A percentile compares a stretch with the other conserved stretches of the same genome.
phyloP scores from a whole-genome alignment of 2,329 filamentous ascomycete species.

The Chaetoscypha palmicola region DNA sequence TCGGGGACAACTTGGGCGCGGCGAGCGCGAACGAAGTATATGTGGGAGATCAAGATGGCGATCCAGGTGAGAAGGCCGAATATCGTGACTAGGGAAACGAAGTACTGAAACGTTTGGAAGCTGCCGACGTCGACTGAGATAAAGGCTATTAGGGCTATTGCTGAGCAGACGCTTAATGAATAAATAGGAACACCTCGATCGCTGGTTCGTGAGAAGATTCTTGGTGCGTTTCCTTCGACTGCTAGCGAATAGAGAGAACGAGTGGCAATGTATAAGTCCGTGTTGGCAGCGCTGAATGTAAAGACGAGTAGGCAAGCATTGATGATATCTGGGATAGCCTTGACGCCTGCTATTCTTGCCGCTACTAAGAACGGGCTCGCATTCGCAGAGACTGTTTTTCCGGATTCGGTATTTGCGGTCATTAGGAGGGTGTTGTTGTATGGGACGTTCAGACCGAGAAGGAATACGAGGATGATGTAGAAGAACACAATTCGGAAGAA shows the following conservation, averaged over 20 bases:
- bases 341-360: conserved; percentile 59
- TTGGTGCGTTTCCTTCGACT: conserved; percentile 58
- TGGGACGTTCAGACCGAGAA: conserved; percentile 55
- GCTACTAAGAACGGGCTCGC: conserved; percentile 48
- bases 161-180: conserved; percentile 37
- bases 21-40: conserved; percentile 58
- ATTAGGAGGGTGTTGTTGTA: conserved; percentile 54
- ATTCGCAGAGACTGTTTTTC: conserved; percentile 35
- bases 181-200: conserved; percentile 47
- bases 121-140: conserved; percentile 54
- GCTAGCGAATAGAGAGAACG: conserved; percentile 65
- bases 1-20: conserved; percentile 52
- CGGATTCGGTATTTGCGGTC: conserved; percentile 37
- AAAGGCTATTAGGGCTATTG: conserved; percentile 60
- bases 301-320: conserved; percentile 64
- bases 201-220: conserved; percentile 48
- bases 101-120: conserved; percentile 61
- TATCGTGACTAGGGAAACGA: conserved; percentile 55
- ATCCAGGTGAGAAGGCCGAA: conserved; percentile 31
- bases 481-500: conserved; percentile 56
- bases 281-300: conserved; percentile 55
- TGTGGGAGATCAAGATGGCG: conserved; percentile 54
- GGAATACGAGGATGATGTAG: conserved; percentile 52
- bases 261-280: conserved; percentile 56
- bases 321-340: conserved; percentile 58